Evolutionary conservation across 2,329 filamentous ascomycete species (phyloP), one percentile per base, ranked within the genome.

Genomic region (Tolypocladium endophyticum): DNA sequence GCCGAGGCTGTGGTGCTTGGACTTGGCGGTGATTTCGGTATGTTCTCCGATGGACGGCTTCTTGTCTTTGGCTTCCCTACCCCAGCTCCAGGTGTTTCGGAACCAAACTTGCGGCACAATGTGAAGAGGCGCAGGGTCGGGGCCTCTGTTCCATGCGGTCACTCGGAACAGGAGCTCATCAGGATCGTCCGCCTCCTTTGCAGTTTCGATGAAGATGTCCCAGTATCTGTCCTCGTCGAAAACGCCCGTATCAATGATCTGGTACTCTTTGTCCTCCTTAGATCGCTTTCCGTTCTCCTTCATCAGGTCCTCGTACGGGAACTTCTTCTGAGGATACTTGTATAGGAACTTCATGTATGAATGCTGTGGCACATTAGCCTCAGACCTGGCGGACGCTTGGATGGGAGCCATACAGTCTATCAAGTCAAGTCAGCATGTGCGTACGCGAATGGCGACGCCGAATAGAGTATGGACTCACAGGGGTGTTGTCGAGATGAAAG

Each of bases 291-390:
- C 92, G 71, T 96, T 97, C 70, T 95, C 90, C 64, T 90, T 79
- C 64, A 95, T 78, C 55, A 97, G 79, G 64, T 96, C 86, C 73
- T 97, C 82, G 78, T 97, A 97, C 2, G 93, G 94, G 69, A 97
- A 97, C 64, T 87, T 86, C 68, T 83, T 84, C 75, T 97, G 93
- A 0, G 94, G 94, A 68, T 97, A 95, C 75, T 97, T 97, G 83
- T 97, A 97, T 66, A 97, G 87, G 70, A 87, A 95, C 74, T 97
- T 97, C 93, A 97, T 97, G 79, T 97, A 97, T 35, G 93, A 96
- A 75, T 97, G 92, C 89, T 92, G 72, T 36, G 60, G 58, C 30
- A 60, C 61, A 62, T 69, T 64, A 66, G 58, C 60, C 11, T 30
- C 52, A 47, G 28, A 50, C 55, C 56, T 58, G 57, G 56, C 52